Percentiles rank a stretch among this genome's conserved stretches.
Conservation (phyloP, 176 grass and related monocot genomes). For the Zea luxurians region DNA sequence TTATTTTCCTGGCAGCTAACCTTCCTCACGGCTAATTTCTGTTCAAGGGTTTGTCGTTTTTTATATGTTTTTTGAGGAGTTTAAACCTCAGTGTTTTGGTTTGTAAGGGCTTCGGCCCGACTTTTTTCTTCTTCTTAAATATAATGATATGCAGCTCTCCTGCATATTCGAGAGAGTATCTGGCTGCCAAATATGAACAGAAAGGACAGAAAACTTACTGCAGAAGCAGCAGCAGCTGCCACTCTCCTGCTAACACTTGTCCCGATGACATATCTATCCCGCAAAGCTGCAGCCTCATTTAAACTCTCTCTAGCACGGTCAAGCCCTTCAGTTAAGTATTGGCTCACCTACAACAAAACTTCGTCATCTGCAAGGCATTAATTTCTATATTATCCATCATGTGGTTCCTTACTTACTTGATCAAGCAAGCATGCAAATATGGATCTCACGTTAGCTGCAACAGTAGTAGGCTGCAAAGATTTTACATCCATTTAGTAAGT, state of each 20-base stretch:
- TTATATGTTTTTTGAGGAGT: too few species aligned
- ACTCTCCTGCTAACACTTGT: slow-evolving; percentile 95
- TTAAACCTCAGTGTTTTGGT: too few species aligned
- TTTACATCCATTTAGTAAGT: slow-evolving; percentile 24
- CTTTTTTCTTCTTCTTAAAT: too few species aligned
- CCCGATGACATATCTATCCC: slow-evolving; percentile 81
- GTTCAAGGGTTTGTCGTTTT: too few species aligned
- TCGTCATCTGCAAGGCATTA: slow-evolving; percentile 32
- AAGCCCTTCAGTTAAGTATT: slow-evolving; percentile 96
- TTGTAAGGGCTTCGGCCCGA: too few species aligned
- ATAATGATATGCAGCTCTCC: too few species aligned
- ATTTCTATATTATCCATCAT: slow-evolving; percentile 7
- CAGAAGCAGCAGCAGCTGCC: slow-evolving; percentile 82
- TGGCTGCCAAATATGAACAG: slow-evolving; percentile 23
- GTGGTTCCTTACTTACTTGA: slow-evolving; percentile 70
- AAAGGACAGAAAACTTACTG: slow-evolving; percentile 52
- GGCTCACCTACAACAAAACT: slow-evolving; percentile 64
- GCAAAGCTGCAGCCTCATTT: slow-evolving; percentile 74
- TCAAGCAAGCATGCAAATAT: slow-evolving; percentile 92
- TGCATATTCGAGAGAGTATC: too few species aligned
- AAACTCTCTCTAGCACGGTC: slow-evolving; percentile 89
- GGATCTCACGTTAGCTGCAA: slow-evolving; percentile 77
- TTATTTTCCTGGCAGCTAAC: too few species aligned
- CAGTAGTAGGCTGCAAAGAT: slow-evolving; percentile 70
- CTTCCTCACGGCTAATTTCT: too few species aligned